Percentiles rank a stretch among this genome's conserved stretches.
Evolutionary conservation across 805 yeast species (phyloP).

Genomic region (Wickerhamomyces chaumierensis): DNA sequence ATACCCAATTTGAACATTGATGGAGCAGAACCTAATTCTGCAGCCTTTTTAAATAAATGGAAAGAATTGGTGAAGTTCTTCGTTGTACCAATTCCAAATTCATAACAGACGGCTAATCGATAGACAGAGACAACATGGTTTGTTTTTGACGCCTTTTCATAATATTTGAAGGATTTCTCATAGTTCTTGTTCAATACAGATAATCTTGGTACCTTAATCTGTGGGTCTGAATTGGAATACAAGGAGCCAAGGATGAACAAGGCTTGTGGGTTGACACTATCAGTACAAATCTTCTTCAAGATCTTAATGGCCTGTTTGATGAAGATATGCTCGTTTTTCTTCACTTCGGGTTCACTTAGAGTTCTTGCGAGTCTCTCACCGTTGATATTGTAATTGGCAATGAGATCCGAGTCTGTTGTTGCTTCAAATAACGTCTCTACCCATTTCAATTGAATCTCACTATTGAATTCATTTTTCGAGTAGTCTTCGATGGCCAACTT

Average conservation of each 20-base stretch:
- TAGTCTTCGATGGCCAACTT: constrained; percentile 25
- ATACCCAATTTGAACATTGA: constrained; percentile 71
- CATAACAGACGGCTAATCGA: constrained; percentile 61
- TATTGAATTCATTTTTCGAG: constrained; percentile 25
- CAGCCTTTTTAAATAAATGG: constrained; percentile 46
- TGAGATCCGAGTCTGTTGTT: constrained; percentile 29
- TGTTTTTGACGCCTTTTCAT: constrained; percentile 45
- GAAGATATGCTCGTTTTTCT: constrained; percentile 44
- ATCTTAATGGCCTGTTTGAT: constrained; percentile 46
- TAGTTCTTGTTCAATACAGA: constrained; percentile 44
- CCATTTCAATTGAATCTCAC: constrained; percentile 49
- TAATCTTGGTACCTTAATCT: constrained; percentile 30
- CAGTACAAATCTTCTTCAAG: constrained; percentile 40
- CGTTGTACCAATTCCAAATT: constrained; percentile 47
- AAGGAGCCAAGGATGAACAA: constrained; percentile 49
- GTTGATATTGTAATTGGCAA: constrained; percentile 34
- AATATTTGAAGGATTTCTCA: constrained; percentile 48
- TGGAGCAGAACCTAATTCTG: constrained; percentile 46
- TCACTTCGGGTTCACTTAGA: constrained; percentile 30
- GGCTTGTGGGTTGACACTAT: constrained; percentile 44
- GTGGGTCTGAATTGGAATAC: constrained; percentile 39
- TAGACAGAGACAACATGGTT: constrained; percentile 53
- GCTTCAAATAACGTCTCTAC: constrained; percentile 45
- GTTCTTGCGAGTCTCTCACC: constrained; percentile 30
- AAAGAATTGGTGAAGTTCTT: constrained; percentile 37